A percentile compares a stretch with the other conserved stretches of the same genome.
phyloP scores from a whole-genome alignment of 306 rosid genomes.

The Rosa chinensis region DNA sequence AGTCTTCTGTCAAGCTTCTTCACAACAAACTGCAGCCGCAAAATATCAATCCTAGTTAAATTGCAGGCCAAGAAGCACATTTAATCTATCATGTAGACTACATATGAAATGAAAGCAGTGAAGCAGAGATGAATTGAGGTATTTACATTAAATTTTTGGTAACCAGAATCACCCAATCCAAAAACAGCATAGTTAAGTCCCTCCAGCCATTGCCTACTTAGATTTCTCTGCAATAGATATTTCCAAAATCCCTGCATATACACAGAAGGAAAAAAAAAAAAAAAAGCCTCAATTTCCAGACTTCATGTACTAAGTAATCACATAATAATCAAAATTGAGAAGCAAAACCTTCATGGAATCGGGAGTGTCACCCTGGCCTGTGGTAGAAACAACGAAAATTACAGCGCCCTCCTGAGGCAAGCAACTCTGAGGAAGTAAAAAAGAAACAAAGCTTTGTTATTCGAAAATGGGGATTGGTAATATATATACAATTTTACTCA shows the following conservation, averaged over 20 bases:
- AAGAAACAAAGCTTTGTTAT: neutral
- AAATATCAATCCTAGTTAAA: neutral
- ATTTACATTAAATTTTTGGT: constrained; percentile 87
- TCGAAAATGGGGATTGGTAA: neutral
- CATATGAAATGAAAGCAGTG: neutral
- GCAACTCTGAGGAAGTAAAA: constrained; percentile 41
- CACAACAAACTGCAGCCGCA: constrained; percentile 73
- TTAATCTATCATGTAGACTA: neutral
- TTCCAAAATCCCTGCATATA: constrained; percentile 81
- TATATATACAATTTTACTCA: neutral
- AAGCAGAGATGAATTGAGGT: neutral
- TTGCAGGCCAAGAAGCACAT: neutral
- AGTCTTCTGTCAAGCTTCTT: constrained; percentile 95
- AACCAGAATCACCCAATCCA: constrained; percentile 92
- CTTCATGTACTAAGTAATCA: neutral
- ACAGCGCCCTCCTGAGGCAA: constrained; percentile 63
- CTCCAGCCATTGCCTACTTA: constrained; percentile 65
- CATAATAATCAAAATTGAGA: neutral
- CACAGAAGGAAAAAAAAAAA: neutral
- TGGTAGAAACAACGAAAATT: constrained; percentile 88
- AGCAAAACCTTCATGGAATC: constrained; percentile 80
- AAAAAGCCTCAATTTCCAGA: neutral
- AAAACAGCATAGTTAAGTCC: constrained; percentile 77
- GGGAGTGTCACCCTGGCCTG: constrained; percentile 96
- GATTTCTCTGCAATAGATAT: constrained; percentile 71